Evolutionary conservation across 495 filamentous ascomycete species (phyloP).

Genomic region (Xylaria curta): DNA sequence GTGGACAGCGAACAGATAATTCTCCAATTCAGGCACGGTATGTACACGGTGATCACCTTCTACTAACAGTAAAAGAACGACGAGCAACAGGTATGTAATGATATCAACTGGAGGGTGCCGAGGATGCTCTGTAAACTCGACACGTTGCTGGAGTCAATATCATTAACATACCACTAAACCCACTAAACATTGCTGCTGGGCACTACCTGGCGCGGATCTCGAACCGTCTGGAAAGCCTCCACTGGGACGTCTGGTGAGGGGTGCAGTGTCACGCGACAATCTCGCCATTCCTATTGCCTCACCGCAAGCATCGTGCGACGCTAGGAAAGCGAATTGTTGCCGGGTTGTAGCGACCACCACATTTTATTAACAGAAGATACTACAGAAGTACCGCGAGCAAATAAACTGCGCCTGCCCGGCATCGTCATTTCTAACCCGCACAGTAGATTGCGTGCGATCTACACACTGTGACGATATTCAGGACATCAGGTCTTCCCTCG

Average conservation of each 20-base stretch:
- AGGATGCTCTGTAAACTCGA: not conserved
- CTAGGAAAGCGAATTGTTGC: not conserved
- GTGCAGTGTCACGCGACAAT: conserved; percentile 23
- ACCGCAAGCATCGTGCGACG: conserved; percentile 23
- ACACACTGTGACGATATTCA: conserved; percentile 9
- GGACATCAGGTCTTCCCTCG: not conserved
- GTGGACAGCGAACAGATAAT: not conserved
- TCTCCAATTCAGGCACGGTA: conserved; percentile 17
- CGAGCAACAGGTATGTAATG: not conserved
- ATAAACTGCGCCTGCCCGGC: not conserved
- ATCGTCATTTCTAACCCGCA: conserved; percentile 17
- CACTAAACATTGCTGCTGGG: not conserved
- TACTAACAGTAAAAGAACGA: conserved; percentile 7
- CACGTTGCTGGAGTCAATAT: conserved; percentile 2
- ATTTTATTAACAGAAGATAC: not conserved
- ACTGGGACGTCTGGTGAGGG: conserved; percentile 21
- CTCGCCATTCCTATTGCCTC: conserved; percentile 23
- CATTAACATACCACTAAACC: not conserved
- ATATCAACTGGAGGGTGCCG: not conserved
- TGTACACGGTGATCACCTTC: not conserved
- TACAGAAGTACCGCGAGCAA: not conserved
- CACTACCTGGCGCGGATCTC: not conserved
- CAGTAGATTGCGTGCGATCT: conserved; percentile 3
- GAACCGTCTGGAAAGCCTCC: conserved; percentile 15
- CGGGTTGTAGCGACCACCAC: not conserved